phyloP scores from a whole-genome alignment of 2,329 filamentous ascomycete genomes.

The Verticillium klebahnii region DNA sequence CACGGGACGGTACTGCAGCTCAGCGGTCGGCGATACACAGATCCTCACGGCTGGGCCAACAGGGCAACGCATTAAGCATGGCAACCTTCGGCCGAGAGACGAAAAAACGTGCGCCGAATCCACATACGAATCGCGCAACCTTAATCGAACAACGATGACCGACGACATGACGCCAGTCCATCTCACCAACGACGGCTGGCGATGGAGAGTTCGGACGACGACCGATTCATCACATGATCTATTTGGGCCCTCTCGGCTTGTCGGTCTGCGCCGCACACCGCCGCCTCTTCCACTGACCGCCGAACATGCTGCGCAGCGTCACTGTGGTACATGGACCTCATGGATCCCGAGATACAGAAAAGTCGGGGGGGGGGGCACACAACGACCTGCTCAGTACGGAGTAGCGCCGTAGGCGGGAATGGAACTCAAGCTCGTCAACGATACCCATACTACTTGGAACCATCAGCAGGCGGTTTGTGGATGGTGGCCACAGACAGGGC shows the following conservation, averaged over 20 bases:
- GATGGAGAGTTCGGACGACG: not conserved
- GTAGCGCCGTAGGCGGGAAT: not conserved
- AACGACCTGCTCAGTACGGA: not conserved
- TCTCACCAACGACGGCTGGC: not conserved
- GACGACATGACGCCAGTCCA: not conserved
- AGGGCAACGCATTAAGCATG: not conserved
- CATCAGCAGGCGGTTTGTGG: not conserved
- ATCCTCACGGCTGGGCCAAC: conserved; percentile 1
- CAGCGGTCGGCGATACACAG: not conserved
- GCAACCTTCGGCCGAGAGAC: conserved; percentile 1
- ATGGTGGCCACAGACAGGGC: not conserved
- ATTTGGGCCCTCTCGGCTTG: not conserved
- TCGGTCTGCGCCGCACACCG: not conserved
- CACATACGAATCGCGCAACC: conserved; percentile 1
- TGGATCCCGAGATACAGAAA: too few relatives aligned
- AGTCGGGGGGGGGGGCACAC: too few relatives aligned
- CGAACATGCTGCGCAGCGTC: not conserved
- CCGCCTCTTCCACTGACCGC: not conserved
- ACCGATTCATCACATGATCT: not conserved
- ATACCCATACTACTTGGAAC: not conserved
- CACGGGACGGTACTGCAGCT: not conserved
- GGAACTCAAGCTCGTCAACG: not conserved
- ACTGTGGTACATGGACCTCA: too few relatives aligned
- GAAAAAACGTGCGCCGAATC: not conserved
- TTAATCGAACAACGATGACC: conserved; percentile 1